Percentiles rank a stretch among this genome's conserved stretches.
Evolutionary conservation across 176 grass and related monocot genomes (phyloP).

Genomic region (Cenchrus fungigraminus): DNA sequence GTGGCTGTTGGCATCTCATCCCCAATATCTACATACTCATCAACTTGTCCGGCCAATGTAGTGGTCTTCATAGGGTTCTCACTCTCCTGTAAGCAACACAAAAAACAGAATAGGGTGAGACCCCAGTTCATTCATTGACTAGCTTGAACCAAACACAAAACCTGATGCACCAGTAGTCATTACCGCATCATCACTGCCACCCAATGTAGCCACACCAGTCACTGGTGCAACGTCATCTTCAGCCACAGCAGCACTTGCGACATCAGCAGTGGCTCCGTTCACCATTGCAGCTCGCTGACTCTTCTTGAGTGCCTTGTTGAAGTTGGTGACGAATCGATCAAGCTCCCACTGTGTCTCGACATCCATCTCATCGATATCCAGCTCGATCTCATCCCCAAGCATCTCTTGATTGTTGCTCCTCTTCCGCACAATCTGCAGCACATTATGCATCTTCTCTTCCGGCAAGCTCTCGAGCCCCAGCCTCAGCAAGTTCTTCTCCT

Average conservation of each 20-base stretch:
- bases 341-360: slow-evolving; percentile 90
- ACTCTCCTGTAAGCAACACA: slow-evolving; percentile 45
- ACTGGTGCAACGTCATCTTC: neutral
- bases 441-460: slow-evolving; percentile 78
- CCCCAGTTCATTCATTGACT: neutral
- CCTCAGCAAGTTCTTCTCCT: slow-evolving; percentile 88
- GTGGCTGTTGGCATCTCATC: slow-evolving; percentile 78
- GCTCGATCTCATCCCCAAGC: slow-evolving; percentile 88
- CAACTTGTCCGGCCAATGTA: slow-evolving; percentile 43
- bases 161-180: neutral
- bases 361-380: slow-evolving; percentile 88
- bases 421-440: slow-evolving; percentile 84
- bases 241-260: slow-evolving; percentile 21
- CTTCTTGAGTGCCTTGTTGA: slow-evolving; percentile 85
- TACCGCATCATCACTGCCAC: slow-evolving; percentile 32
- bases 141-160: slow-evolving; percentile 9
- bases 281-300: slow-evolving; percentile 49
- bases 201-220: slow-evolving; percentile 19
- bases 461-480: slow-evolving; percentile 71
- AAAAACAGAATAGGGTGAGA: slow-evolving; percentile 15
- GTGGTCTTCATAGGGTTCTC: slow-evolving; percentile 29
- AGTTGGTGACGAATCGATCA: slow-evolving; percentile 86
- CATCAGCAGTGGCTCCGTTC: slow-evolving; percentile 38
- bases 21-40: slow-evolving; percentile 93
- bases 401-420: slow-evolving; percentile 59